phyloP scores from a whole-genome alignment of 768 basidiomycete species.

The Panaeolus cyanescens region DNA sequence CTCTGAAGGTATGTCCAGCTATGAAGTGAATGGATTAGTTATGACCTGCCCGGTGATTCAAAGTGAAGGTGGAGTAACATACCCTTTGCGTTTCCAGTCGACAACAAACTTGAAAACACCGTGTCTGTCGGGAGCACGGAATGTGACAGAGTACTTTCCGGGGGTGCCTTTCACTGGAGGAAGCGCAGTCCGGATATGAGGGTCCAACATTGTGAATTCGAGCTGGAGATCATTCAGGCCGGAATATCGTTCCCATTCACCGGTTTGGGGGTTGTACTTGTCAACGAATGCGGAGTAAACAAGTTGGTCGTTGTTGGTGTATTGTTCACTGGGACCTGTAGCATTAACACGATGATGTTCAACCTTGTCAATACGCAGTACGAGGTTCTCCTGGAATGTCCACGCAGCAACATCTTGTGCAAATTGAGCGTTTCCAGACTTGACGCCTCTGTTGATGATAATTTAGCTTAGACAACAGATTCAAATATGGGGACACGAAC shows the following conservation, averaged over 20 bases:
- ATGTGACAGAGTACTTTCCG: slow-evolving; percentile 77
- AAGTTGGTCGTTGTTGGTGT: slow-evolving; percentile 86
- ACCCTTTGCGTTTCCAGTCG: slow-evolving; percentile 90
- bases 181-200: slow-evolving; percentile 86
- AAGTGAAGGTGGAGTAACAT: slow-evolving; percentile 23
- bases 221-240: slow-evolving; percentile 81
- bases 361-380: slow-evolving; percentile 74
- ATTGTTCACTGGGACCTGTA: slow-evolving; percentile 63
- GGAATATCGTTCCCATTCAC: slow-evolving; percentile 73
- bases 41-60: neutral
- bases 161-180: slow-evolving; percentile 54
- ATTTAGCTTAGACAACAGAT: neutral
- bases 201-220: slow-evolving; percentile 99
- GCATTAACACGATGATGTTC: slow-evolving; percentile 74
- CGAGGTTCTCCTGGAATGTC: slow-evolving; percentile 88
- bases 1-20: slow-evolving; percentile 79
- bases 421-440: slow-evolving; percentile 78
- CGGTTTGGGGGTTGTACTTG: slow-evolving; percentile 55
- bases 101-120: slow-evolving; percentile 98
- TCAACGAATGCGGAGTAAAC: slow-evolving; percentile 81
- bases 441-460: slow-evolving; percentile 43
- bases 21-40: slow-evolving; percentile 7
- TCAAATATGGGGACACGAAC: slow-evolving; percentile 40
- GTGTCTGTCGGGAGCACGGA: slow-evolving; percentile 92
- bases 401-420: slow-evolving; percentile 77